Base-by-base conservation (phyloP, 352 stramenopile genomes). In the Pythium phragmiticola region DNA sequence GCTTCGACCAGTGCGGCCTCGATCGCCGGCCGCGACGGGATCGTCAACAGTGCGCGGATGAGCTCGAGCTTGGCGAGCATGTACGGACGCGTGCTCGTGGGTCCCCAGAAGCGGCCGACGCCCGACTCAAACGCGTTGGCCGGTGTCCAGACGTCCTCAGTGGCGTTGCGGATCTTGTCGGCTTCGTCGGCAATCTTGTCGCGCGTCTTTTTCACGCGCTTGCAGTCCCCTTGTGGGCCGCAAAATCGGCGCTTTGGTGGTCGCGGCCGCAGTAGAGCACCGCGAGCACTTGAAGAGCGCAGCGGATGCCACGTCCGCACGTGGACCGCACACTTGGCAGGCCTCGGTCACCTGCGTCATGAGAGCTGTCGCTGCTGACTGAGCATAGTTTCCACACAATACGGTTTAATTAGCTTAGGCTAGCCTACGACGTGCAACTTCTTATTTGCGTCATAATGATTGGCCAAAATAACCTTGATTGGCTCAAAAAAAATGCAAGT, bases 21-120 rank as follows among this genome's bases (percentile, higher is more conserved):
- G 16, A 57, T 49, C 14, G 45, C 30, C 8, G 43, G 26, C 14
- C 23, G 26, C 16, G 52, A 57, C 5, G 19, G 28, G 14, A 58
- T 34, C 7, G 37, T 11, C 13, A 26, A 34, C 16, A 68, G 47
- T 16, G 14, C 17, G 26, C 42, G 46, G 43, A 68, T 55, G 0
- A 58, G 13, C 36, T 41, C 28, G 30, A 52, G 23, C 48, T 58
- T 63, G 21, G 53, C 61, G 54, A 46, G 45, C 61, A 68, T 63
- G 37, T 57, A 58, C 34, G 33, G 43, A 13, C 61, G 53, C 21
- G 61, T 63, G 28, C 7, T 41, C 4, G 45, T 37, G 36, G 63
- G 7, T 5, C n/a, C 16, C 60, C 60, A 63, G 12, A 68, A 68
- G 9, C 47, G 28, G 12, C 43, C 60, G 3, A 52, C 52, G 21